Evolutionary conservation across 2,329 filamentous ascomycete species (phyloP), one percentile per base, ranked within the genome.

Genomic region (Dothideomycetes sp.): DNA sequence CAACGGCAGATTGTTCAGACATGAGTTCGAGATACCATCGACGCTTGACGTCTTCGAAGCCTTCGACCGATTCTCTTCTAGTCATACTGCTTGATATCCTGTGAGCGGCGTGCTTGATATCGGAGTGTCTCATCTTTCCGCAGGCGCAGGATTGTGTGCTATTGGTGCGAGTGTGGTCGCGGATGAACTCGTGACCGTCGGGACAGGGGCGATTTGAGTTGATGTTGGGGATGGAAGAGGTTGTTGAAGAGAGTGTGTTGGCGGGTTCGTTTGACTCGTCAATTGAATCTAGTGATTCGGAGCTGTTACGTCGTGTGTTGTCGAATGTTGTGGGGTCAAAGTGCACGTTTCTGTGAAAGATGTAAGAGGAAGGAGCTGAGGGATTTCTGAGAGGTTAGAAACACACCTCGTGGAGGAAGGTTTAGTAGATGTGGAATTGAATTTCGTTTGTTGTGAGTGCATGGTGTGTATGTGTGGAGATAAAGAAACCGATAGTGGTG

Each of bases 41-140:
- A n/a, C 37, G 37, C 11, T 16, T 32, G 5, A 40, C 18, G 10
- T 40, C 37, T 10, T 40, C 37, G 29, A 40, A 40, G 9, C n/a
- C 16, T n/a, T 40, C 25, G 8, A 40, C 29, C 5, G 37, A 40
- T 20, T 40, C 37, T 25, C 37, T 20, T 33, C 37, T 20, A 5
- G 28, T 18, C 9, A 22, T 32, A 11, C 37, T 29, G 9, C 11
- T 8, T 8, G 37, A 29, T 5, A 40, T 20, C 22, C 7, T 24
- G 12, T 24, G 22, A 11, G 22, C 22, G 12, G 37, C 29, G 22
- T 40, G 37, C 6, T 29, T 15, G 12, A 25, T 25, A 19, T 18
- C 29, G 3, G 37, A 23, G n/a, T 40, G 37, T 33, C 37, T 32
- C 7, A 24, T 11, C 22, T 24, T 24, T 7, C 22, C 22, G 22